Base-by-base conservation (phyloP, 176 grass and related monocot genomes). In the Aegilops umbellulata region DNA sequence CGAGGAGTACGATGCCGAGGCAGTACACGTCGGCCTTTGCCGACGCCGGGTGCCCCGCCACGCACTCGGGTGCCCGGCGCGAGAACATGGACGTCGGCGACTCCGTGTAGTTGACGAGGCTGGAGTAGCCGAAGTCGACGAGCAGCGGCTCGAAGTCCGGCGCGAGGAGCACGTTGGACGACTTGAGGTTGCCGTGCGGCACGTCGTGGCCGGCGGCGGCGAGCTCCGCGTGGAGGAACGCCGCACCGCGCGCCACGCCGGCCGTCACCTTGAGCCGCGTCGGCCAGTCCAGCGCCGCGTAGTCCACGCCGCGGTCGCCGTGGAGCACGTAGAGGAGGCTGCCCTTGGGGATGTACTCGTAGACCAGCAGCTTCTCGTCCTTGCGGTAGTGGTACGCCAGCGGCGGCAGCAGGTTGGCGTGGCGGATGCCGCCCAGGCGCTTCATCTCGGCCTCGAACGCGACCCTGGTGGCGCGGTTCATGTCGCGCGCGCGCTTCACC, bases 141-240 rank as follows among this genome's bases (percentile, higher is more conserved):
- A 98, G 88, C 74, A 98, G 88, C 31, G 97, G 97, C 80, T 98
- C 81, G 86, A 94, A 95, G 85, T 92, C 87, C n/a, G 97, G 92
- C 0, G 92, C 83, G 2, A 98, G 90, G 19, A 98, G 97, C 8
- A 98, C 53, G 84, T 98, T 98, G 26, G 90, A 32, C 7, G 93
- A 98, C 90, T 95, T 98, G 74, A 98, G 97, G 90, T 98, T 98
- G 32, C 97, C 94, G 68, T 98, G 97, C 10, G 93, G 93, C 20
- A 78, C 66, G 12, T 91, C 92, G 44, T 76, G 49, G 3, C 74
- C 53, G 10, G 79, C 80, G 39, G 69, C 53, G 22, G 79, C 80
- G 39, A 91, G 88, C 78, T 74, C 87, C 6, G 65, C 8, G 82
- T 95, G 94, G 76, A 98, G 93, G 88, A 88, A 88, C 3, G 87